Conservation (phyloP, 495 filamentous ascomycete species). For the Tuber umbilicatum region DNA sequence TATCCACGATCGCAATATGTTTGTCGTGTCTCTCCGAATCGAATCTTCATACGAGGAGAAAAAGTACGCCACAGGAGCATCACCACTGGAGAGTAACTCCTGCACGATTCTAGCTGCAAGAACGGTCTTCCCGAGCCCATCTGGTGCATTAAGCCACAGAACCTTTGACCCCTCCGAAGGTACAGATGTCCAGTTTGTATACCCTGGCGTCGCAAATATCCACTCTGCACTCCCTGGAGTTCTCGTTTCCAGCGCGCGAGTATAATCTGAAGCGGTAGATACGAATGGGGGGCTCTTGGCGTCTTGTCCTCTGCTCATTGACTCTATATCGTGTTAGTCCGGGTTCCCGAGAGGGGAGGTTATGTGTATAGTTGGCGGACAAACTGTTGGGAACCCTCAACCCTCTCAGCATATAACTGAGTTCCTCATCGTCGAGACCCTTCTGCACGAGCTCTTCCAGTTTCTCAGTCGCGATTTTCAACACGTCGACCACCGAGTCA, state of each 20-base stretch:
- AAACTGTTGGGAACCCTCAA: background rate
- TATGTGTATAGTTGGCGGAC: background rate
- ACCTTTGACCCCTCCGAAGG: background rate
- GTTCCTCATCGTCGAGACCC: background rate
- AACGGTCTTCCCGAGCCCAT: slow-evolving; percentile 38
- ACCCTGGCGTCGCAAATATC: background rate
- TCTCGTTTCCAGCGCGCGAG: background rate
- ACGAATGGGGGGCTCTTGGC: background rate
- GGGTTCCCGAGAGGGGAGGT: background rate
- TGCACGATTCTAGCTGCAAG: slow-evolving; percentile 35
- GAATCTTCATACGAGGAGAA: slow-evolving; percentile 38
- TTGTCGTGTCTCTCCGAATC: slow-evolving; percentile 24
- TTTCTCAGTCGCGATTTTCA: background rate
- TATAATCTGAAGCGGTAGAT: background rate
- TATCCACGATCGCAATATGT: slow-evolving; percentile 41
- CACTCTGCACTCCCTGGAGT: background rate
- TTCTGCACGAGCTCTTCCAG: background rate
- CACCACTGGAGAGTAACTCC: slow-evolving; percentile 17
- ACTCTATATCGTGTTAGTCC: background rate
- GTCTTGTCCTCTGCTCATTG: background rate
- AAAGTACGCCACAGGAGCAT: slow-evolving; percentile 29
- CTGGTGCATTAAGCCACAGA: background rate
- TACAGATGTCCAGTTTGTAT: background rate
- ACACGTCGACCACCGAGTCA: background rate
- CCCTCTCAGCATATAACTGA: background rate